Evolutionary conservation across 257 asterid genomes (phyloP).

Genomic region (Petrea volubilis): DNA sequence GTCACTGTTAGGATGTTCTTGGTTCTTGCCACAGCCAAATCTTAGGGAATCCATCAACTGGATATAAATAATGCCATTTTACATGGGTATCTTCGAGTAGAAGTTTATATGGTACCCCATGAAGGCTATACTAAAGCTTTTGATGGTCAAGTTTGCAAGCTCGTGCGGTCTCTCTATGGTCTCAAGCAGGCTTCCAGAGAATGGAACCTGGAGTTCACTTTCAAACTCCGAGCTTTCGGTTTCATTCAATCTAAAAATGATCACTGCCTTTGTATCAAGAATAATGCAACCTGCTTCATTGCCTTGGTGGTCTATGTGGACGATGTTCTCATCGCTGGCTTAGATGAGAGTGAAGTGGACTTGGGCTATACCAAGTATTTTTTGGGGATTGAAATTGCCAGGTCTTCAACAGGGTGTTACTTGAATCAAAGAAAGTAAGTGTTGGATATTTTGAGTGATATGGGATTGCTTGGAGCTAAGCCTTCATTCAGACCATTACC

Average conservation of each 20-base stretch:
- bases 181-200: not conserved
- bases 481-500: not conserved
- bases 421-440: not conserved
- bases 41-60: not conserved
- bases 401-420: not conserved
- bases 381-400: not conserved
- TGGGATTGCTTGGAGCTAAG: not conserved
- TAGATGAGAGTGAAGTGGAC: not conserved
- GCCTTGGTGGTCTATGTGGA: not conserved
- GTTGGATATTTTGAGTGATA: not conserved
- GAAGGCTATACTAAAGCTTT: not conserved
- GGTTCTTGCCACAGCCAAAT: not conserved
- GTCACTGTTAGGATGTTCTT: not conserved
- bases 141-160: not conserved
- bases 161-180: not conserved
- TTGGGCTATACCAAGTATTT: not conserved
- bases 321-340: not conserved
- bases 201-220: not conserved
- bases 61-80: too few relatives aligned
- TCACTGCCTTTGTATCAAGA: not conserved
- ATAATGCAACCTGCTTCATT: not conserved
- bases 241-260: not conserved
- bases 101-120: not conserved
- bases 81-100: too few relatives aligned
- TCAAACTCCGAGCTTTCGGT: not conserved